phyloP scores from a whole-genome alignment of 306 rosid genomes.

The Fragaria iinumae region DNA sequence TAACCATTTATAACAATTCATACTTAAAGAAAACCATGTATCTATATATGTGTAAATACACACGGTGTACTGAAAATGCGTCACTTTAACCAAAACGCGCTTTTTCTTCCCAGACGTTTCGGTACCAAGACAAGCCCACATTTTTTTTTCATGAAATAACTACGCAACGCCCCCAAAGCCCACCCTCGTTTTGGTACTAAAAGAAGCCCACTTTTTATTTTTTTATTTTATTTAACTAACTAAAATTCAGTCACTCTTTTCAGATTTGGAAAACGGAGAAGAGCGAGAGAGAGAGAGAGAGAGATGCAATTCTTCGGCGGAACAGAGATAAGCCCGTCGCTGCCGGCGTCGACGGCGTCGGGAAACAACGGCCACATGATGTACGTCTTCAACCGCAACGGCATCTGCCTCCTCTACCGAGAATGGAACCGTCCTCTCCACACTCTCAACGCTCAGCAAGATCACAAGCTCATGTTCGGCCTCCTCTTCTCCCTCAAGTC shows the following conservation, averaged over 20 bases:
- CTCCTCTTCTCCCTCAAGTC: slow-evolving; percentile 94
- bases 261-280: slow-evolving; percentile 11
- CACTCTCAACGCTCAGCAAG: slow-evolving; percentile 81
- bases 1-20: too few species aligned
- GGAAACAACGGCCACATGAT: slow-evolving; percentile 96
- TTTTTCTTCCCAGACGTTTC: too few species aligned
- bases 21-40: too few species aligned
- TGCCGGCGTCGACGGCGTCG: slow-evolving; percentile 69
- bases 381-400: slow-evolving; percentile 84
- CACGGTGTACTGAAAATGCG: accelerated
- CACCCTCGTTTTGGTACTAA: background rate
- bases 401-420: slow-evolving; percentile 83
- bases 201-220: background rate
- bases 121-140: too few species aligned
- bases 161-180: background rate
- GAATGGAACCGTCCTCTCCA: slow-evolving; percentile 95
- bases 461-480: slow-evolving; percentile 97
- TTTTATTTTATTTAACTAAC: background rate
- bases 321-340: slow-evolving; percentile 95
- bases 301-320: slow-evolving; percentile 95
- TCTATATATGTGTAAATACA: too few species aligned
- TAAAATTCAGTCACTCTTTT: background rate
- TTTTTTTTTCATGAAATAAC: too few species aligned
- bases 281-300: background rate
- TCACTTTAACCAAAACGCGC: too few species aligned